A percentile compares a stretch with the other conserved stretches of the same genome.
These are phyloP conservation scores for Chrysochromulina parva DNA, from an alignment of 78 protist genomes.

Conservation along the genomic window DNA sequence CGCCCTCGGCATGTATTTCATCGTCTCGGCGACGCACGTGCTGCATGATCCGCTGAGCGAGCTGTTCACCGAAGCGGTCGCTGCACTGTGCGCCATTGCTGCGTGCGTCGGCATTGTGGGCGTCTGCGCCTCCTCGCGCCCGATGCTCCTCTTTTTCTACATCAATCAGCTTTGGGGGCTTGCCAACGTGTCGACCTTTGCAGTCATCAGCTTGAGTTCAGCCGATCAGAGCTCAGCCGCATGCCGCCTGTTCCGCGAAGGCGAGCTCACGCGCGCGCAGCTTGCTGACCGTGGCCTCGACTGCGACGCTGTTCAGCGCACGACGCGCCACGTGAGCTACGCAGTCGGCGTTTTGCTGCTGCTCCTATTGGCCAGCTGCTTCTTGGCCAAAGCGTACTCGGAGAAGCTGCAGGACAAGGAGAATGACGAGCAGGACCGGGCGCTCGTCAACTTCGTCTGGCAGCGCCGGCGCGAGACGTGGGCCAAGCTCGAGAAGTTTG, in stretches of 20 bases:
- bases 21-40: background rate
- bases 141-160: background rate
- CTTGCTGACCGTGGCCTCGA: background rate
- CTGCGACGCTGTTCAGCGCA: background rate
- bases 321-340: background rate
- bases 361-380: background rate
- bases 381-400: background rate
- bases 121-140: background rate
- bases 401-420: background rate
- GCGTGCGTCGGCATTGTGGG: background rate
- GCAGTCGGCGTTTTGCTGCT: background rate
- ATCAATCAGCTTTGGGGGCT: conserved; percentile 1
- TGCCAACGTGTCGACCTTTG: background rate
- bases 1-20: background rate
- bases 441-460: background rate
- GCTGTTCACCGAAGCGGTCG: background rate
- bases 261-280: background rate
- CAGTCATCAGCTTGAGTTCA: background rate
- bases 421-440: background rate
- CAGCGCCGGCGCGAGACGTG: background rate
- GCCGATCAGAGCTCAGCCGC: background rate
- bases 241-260: background rate
- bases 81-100: background rate
- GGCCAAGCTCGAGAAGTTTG: background rate
- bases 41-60: background rate